Percentiles rank a stretch among this genome's conserved stretches.
Conservation (phyloP, 192 early-diverging fungal genomes). For the Mortierella alpina region DNA sequence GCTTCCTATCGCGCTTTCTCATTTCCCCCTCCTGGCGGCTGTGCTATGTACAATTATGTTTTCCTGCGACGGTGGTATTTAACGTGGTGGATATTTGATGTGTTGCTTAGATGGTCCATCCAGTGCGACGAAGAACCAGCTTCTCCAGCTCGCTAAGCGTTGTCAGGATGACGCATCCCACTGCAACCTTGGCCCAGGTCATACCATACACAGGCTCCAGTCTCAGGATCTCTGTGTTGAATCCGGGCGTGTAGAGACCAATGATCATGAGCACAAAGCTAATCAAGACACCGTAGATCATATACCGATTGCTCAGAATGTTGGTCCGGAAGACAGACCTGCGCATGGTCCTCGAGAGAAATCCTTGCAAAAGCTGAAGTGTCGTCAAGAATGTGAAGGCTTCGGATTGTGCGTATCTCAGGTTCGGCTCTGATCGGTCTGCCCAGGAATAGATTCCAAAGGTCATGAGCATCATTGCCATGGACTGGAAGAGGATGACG, state of each 20-base stretch:
- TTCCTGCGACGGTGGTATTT: too few species aligned
- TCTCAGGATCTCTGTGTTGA: slow-evolving; percentile 30
- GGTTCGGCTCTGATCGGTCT: slow-evolving; percentile 32
- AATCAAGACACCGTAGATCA: slow-evolving; percentile 80
- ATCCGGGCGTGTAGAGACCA: slow-evolving; percentile 83
- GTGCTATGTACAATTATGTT: too few species aligned
- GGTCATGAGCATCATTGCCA: slow-evolving; percentile 73
- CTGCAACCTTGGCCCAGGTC: slow-evolving; percentile 74
- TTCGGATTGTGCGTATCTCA: slow-evolving; percentile 62
- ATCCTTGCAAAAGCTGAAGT: slow-evolving; percentile 90
- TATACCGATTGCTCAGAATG: slow-evolving; percentile 80
- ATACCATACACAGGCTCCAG: slow-evolving; percentile 61
- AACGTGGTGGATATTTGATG: not conserved
- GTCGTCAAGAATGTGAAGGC: slow-evolving; percentile 86
- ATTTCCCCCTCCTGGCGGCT: too few species aligned
- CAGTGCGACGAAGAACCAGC: slow-evolving; percentile 39
- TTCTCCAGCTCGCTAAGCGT: slow-evolving; percentile 72
- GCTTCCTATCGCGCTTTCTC: too few species aligned
- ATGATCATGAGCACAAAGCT: slow-evolving; percentile 78
- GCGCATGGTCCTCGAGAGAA: slow-evolving; percentile 81
- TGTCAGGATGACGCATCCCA: slow-evolving; percentile 65
- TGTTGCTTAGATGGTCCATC: slow-evolving; percentile 31
- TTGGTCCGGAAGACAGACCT: slow-evolving; percentile 81
- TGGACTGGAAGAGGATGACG: slow-evolving; percentile 79
- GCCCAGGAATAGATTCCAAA: slow-evolving; percentile 71